Evolutionary conservation across 1,139 yeast species (phyloP).

Genomic region (Nakaseomyces nivariensis): DNA sequence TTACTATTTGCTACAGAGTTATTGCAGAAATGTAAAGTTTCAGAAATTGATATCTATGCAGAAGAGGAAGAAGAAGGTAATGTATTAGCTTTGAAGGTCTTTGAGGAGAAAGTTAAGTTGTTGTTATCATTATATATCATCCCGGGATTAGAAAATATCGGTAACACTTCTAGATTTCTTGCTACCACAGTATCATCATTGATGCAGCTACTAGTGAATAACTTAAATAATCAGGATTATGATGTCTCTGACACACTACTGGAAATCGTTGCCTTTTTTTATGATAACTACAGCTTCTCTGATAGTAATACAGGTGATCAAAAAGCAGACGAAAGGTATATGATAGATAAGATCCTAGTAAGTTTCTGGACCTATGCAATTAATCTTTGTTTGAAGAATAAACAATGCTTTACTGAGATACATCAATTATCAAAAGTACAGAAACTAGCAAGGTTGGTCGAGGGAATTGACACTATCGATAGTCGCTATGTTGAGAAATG

Average conservation of each 20-base stretch:
- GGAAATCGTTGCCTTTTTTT: not conserved
- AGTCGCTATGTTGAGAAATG: not conserved
- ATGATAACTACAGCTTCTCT: not conserved
- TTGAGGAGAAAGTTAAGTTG: not conserved
- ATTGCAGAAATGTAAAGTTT: not conserved
- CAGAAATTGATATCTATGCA: not conserved
- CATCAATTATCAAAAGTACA: not conserved
- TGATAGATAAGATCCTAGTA: constrained; percentile 34
- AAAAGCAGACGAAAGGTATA: constrained; percentile 43
- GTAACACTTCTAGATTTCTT: constrained; percentile 39
- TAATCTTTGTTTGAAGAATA: constrained; percentile 31
- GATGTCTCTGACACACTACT: not conserved
- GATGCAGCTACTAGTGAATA: constrained; percentile 35
- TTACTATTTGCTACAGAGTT: not conserved
- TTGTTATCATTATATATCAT: not conserved
- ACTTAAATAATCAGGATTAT: not conserved
- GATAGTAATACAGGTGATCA: not conserved
- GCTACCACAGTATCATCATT: constrained; percentile 53
- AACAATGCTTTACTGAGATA: constrained; percentile 5
- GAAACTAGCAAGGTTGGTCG: constrained; percentile 25
- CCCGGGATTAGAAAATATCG: not conserved
- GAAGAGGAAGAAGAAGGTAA: not conserved
- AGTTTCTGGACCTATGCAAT: constrained; percentile 38
- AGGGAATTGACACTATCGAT: not conserved
- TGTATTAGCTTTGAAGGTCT: not conserved